Evolutionary conservation across 352 stramenopile genomes (phyloP).

Genomic region (Phytophthora pisi): DNA sequence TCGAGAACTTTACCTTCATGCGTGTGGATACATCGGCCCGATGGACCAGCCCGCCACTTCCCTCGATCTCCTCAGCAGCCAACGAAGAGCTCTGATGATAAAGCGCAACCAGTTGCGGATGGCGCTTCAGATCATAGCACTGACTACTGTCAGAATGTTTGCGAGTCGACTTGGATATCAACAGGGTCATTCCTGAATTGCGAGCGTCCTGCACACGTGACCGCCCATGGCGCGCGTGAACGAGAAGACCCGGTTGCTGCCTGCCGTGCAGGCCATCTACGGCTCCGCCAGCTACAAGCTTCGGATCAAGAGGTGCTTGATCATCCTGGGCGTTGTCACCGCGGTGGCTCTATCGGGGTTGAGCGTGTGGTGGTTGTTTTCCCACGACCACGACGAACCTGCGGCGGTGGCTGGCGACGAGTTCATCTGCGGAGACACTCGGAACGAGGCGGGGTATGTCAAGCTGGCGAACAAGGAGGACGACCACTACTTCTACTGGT

Average conservation of each 20-base stretch:
- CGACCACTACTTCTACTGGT: slow-evolving; percentile 77
- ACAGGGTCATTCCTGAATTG: slow-evolving; percentile 1
- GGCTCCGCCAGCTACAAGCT: slow-evolving; percentile 24
- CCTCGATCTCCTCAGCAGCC: slow-evolving; percentile 51
- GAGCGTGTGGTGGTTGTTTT: slow-evolving; percentile 4
- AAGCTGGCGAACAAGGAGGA: slow-evolving; percentile 61
- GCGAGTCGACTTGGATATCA: background rate
- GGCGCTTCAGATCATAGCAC: background rate
- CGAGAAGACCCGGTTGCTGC: slow-evolving; percentile 23
- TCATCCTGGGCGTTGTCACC: slow-evolving; percentile 17
- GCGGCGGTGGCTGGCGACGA: background rate
- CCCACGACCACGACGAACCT: slow-evolving; percentile 1
- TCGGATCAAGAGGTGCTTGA: slow-evolving; percentile 25
- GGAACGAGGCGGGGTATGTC: slow-evolving; percentile 45
- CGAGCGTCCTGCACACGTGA: background rate
- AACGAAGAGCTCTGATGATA: slow-evolving; percentile 26
- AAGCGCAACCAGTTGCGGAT: background rate
- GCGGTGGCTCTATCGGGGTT: background rate
- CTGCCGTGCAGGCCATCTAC: slow-evolving; percentile 26
- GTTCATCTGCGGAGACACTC: slow-evolving; percentile 4
- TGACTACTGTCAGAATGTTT: background rate
- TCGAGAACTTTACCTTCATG: slow-evolving; percentile 51
- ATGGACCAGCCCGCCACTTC: slow-evolving; percentile 49
- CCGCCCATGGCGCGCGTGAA: slow-evolving; percentile 8
- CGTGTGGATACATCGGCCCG: too few relatives aligned